Evolutionary conservation across 208 protist genomes (phyloP).

Genomic region (Crithidia acanthocephali): DNA sequence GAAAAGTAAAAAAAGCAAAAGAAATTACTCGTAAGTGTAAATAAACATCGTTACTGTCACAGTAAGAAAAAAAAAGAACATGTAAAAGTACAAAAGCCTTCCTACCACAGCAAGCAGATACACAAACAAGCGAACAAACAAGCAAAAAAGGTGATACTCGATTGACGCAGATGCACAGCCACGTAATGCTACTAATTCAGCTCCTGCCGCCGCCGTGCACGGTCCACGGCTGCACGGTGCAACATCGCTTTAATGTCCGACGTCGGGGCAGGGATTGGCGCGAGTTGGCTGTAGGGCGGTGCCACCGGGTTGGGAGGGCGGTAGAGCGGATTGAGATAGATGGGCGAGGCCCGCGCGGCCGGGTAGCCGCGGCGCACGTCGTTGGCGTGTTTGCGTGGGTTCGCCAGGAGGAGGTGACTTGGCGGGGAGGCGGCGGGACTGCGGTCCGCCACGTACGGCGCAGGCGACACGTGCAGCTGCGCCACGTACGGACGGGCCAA

Average conservation of each 20-base stretch:
- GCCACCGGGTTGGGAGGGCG: constrained; percentile 28
- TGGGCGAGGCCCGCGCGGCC: not conserved
- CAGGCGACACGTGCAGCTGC: constrained; percentile 13
- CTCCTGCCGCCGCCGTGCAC: constrained; percentile 52
- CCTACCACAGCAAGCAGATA: not conserved
- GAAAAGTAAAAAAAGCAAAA: no score
- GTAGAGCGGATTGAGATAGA: constrained; percentile 56
- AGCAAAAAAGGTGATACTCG: constrained; percentile 6
- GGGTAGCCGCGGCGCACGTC: constrained; percentile 19
- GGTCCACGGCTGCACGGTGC: constrained; percentile 72
- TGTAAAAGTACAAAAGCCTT: not conserved
- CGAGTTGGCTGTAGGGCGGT: constrained; percentile 25
- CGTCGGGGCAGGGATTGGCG: not conserved
- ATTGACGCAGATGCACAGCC: constrained; percentile 1
- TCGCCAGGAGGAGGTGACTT: constrained; percentile 18
- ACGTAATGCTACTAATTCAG: constrained; percentile 10
- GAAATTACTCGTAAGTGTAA: no score
- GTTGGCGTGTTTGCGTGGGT: constrained; percentile 17
- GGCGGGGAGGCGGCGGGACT: not conserved
- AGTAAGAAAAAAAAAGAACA: no score
- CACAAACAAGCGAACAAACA: not conserved
- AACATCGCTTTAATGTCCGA: constrained; percentile 84
- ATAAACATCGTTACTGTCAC: no score
- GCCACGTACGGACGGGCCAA: constrained; percentile 22
- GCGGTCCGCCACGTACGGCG: constrained; percentile 13